Base-by-base conservation (phyloP, 1,284 basidiomycete genomes). In the Malassezia arunalokei region DNA sequence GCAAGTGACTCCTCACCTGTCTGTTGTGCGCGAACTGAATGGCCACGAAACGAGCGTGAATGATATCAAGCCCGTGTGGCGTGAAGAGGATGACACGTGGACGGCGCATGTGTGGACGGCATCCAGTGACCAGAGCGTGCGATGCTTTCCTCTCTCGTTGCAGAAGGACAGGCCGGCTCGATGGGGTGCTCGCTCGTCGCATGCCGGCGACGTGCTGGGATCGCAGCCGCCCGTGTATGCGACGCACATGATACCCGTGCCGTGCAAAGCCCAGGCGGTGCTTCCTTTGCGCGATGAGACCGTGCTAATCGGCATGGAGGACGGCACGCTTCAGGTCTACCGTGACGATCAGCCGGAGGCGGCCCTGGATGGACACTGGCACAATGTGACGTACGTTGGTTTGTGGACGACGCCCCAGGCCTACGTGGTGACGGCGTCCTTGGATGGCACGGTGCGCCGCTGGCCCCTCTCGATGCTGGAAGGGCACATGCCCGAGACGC, bases 381-480 rank as follows among this genome's bases (percentile, higher is more conserved):
- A 68, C 48, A 62, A 66, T 38, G 42, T 65, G 32, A 57, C 55
- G 15, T 43, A 56, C 1, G 35, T 66, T 9, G 45, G 48, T 8
- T 15, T 44, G 8, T 66, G 58, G 56, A 35, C 33, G 15, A 35
- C 33, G 33, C 33, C 11, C 11, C 33, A 35, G 33, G 33, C 15
- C 11, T 29, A 47, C 12, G 39, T 68, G 17, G 45, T 66, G 6
- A 58, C 63, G 0, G 51, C 60, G 1, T 46, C 51, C 5, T 47
- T 65, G 6, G 66, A 68, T 49, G 66, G 64, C 9, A 62, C 60
- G 3, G 43, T 68, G 1, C 58, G 66, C 1, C 43, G 66, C 2
- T 68, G 59, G 56, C 24, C 49, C 4, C 24, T 66, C 3, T 4
- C 30, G 24, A 20, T 3, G 9, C 30, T 57, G 32, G 33, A n/a